phyloP scores from a whole-genome alignment of 176 grass and related monocot species.

The Triticum urartu region DNA sequence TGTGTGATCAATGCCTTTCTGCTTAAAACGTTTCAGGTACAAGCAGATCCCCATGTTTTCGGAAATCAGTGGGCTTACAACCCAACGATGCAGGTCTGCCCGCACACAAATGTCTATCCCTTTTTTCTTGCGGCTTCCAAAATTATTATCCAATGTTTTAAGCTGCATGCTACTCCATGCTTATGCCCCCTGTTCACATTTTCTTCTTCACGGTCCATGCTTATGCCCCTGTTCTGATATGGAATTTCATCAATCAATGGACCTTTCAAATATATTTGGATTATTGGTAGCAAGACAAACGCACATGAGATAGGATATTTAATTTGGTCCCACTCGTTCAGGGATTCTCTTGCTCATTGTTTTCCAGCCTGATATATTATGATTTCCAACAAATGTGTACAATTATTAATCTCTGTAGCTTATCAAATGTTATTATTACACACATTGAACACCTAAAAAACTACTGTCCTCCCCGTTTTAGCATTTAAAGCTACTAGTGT shows the following conservation, averaged over 20 bases:
- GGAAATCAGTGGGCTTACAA: conserved; percentile 94
- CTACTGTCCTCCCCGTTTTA: background rate
- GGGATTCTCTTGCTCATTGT: background rate
- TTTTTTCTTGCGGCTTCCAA: background rate
- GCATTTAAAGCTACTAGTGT: background rate
- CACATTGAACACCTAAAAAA: background rate
- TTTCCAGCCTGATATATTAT: background rate
- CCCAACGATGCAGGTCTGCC: conserved; percentile 70
- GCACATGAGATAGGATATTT: background rate
- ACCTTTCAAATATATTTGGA: background rate
- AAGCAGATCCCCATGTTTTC: conserved; percentile 64
- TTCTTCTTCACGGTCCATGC: background rate
- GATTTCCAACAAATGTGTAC: background rate
- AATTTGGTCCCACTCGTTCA: background rate
- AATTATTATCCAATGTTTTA: background rate
- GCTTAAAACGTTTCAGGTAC: conserved; percentile 43
- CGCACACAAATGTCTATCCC: background rate
- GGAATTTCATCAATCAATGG: background rate
- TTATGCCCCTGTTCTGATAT: background rate
- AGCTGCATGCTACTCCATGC: background rate
- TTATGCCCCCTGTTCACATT: background rate
- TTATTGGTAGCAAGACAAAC: background rate
- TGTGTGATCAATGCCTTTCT: background rate
- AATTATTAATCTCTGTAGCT: background rate
- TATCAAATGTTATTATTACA: background rate